These are phyloP conservation scores for Daedaleopsis sinensis DNA, from an alignment of 768 basidiomycete genomes.

Conservation along the genomic window DNA sequence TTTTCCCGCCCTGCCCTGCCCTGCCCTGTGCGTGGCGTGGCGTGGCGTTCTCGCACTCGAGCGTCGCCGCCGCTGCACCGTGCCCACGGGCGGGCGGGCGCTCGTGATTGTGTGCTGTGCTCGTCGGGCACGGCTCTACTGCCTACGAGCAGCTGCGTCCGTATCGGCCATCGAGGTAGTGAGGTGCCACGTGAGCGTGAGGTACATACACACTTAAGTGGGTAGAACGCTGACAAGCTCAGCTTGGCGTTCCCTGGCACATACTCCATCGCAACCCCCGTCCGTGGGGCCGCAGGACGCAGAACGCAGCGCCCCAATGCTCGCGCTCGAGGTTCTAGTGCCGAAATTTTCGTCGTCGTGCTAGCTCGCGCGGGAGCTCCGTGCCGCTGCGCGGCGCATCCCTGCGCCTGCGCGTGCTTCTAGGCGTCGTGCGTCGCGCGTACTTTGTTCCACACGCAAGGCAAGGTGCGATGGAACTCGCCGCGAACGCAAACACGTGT, in stretches of 20 bases:
- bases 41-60: too few species aligned
- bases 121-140: not conserved
- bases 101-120: not conserved
- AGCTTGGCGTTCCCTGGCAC: too few species aligned
- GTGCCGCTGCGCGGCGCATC: not conserved
- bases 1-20: not conserved
- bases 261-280: too few species aligned
- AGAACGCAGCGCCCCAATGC: not conserved
- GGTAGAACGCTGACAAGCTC: too few species aligned
- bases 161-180: too few species aligned
- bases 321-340: not conserved
- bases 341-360: not conserved
- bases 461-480: not conserved
- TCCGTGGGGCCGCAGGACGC: too few species aligned
- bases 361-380: not conserved
- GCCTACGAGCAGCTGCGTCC: too few species aligned
- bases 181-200: not conserved
- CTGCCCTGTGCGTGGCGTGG: not conserved
- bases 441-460: not conserved
- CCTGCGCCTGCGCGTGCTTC: not conserved
- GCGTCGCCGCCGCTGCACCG: too few species aligned
- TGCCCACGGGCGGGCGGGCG: not conserved
- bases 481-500: constrained; percentile 3
- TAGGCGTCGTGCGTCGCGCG: not conserved
- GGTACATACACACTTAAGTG: not conserved